phyloP scores from a whole-genome alignment of 306 rosid genomes.

The Cucumis hystrix region DNA sequence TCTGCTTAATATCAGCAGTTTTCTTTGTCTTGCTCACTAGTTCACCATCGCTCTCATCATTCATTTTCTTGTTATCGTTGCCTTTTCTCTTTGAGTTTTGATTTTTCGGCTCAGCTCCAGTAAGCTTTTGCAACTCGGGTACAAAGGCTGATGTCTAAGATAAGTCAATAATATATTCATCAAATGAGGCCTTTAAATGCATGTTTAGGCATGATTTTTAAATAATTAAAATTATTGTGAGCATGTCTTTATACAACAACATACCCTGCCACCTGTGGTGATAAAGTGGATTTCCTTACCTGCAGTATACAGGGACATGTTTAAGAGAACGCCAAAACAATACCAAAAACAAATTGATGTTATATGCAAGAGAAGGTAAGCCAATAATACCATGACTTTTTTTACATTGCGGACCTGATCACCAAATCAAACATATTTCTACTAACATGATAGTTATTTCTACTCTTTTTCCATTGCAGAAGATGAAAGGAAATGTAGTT shows the following conservation, averaged over 20 bases:
- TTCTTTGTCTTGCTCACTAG: conserved; percentile 22
- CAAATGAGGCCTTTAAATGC: neutral
- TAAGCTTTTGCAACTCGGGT: conserved; percentile 85
- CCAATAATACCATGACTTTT: neutral
- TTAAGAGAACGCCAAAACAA: neutral
- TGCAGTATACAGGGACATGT: conserved; percentile 18
- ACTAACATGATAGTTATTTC: neutral
- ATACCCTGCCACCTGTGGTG: conserved; percentile 88
- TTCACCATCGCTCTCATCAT: conserved; percentile 10
- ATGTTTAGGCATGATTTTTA: no score
- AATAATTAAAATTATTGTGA: no score
- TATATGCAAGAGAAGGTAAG: neutral
- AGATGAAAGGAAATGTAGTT: neutral
- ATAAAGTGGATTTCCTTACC: conserved; percentile 76
- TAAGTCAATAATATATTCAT: conserved; percentile 12
- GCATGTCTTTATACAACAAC: conserved; percentile 7
- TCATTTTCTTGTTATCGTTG: conserved; percentile 16
- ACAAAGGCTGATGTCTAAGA: conserved; percentile 76
- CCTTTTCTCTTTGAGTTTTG: conserved; percentile 26
- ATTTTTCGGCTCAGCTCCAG: conserved; percentile 43
- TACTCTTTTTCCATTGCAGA: neutral
- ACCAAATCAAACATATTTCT: neutral
- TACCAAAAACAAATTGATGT: neutral
- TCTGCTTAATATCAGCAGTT: conserved; percentile 29
- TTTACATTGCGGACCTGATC: neutral